Evolutionary conservation across 371 early-diverging fungal genomes (phyloP).

Genomic region (Apophysomyces ossiformis): DNA sequence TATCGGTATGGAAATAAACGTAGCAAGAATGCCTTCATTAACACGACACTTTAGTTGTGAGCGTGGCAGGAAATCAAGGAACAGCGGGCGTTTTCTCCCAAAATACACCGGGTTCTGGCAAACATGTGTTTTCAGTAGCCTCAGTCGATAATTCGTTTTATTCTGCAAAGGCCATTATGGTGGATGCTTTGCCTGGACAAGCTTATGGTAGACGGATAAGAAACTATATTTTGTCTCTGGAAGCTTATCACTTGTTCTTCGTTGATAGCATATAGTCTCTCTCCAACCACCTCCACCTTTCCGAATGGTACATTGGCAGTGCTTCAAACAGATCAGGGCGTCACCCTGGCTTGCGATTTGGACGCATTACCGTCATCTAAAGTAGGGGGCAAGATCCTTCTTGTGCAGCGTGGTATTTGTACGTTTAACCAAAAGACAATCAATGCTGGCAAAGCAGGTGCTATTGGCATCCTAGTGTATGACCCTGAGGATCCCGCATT

Average conservation of each 20-base stretch:
- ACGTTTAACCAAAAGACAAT: conserved; percentile 50
- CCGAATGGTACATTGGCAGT: conserved; percentile 32
- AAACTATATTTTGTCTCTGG: conserved; percentile 25
- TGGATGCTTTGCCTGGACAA: conserved; percentile 20
- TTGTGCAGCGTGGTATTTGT: conserved; percentile 59
- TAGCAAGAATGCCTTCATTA: not conserved
- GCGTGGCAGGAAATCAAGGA: conserved; percentile 67
- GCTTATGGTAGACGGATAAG: conserved; percentile 21
- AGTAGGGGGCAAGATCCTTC: conserved; percentile 38
- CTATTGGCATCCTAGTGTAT: conserved; percentile 59
- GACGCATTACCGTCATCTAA: conserved; percentile 5
- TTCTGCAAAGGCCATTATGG: conserved; percentile 20
- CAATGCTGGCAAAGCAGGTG: conserved; percentile 43
- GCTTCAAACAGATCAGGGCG: conserved; percentile 6
- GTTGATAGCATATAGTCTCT: conserved; percentile 36
- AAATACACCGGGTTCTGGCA: conserved; percentile 52
- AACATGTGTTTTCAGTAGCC: conserved; percentile 59
- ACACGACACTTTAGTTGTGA: conserved; percentile 37
- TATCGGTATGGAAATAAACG: conserved; percentile 22
- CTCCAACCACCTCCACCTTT: conserved; percentile 27
- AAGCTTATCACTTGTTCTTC: conserved; percentile 47
- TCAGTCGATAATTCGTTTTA: conserved; percentile 58
- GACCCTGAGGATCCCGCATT: conserved; percentile 26
- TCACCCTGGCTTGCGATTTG: conserved; percentile 14
- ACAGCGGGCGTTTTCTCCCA: conserved; percentile 48